phyloP scores from a whole-genome alignment of 2,329 filamentous ascomycete genomes.

The Clarireedia hainanense region DNA sequence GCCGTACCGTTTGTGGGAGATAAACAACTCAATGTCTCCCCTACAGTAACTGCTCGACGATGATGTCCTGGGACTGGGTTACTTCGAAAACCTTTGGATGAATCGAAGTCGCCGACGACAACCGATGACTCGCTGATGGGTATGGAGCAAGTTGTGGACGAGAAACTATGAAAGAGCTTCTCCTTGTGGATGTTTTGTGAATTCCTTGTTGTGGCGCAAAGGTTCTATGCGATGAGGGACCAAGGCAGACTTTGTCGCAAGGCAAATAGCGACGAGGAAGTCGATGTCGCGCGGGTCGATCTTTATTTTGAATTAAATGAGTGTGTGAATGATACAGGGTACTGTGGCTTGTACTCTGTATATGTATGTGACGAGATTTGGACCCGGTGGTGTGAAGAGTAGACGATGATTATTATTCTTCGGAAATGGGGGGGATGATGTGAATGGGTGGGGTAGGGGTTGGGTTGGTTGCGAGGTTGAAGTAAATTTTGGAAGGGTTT shows the following conservation, averaged over 20 bases:
- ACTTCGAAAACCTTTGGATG: constrained; percentile 1
- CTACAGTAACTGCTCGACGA: constrained; percentile 44
- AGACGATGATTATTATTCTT: background rate
- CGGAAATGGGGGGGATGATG: background rate
- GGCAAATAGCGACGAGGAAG: background rate
- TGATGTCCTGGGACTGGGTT: constrained; percentile 5
- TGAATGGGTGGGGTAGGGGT: background rate
- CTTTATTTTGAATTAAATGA: constrained; percentile 6
- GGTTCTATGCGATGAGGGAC: background rate
- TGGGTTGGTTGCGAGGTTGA: background rate
- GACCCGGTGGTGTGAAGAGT: background rate
- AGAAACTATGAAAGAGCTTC: too few relatives aligned
- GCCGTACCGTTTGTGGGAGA: constrained; percentile 70
- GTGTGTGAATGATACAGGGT: background rate
- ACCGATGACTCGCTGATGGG: background rate
- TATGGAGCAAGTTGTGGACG: background rate
- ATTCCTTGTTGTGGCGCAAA: background rate
- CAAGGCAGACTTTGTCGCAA: background rate
- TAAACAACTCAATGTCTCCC: constrained; percentile 98
- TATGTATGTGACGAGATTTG: background rate
- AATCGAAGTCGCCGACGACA: background rate
- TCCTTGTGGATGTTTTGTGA: background rate
- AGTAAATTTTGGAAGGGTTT: background rate
- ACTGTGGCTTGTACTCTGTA: background rate
- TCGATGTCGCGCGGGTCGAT: background rate